A percentile compares a stretch with the other conserved stretches of the same genome.
These are phyloP conservation scores for Hypomyces rosellus DNA, from an alignment of 2,329 filamentous ascomycete genomes.

Conservation along the genomic window DNA sequence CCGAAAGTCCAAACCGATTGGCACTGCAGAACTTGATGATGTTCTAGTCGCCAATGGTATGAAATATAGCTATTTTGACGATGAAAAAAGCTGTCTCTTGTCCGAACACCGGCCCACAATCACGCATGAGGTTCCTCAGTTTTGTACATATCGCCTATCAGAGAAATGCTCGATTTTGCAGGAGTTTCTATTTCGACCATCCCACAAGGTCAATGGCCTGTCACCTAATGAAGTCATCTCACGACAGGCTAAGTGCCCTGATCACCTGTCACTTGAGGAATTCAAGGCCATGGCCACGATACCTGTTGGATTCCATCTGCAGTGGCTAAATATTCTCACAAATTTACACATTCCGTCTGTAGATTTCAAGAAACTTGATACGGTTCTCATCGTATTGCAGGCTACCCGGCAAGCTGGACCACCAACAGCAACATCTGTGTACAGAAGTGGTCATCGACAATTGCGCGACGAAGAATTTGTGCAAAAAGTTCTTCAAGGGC, in stretches of 20 bases:
- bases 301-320: slow-evolving; percentile 39
- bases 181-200: slow-evolving; percentile 30
- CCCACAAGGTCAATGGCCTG: slow-evolving; percentile 18
- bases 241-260: slow-evolving; percentile 39
- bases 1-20: not conserved
- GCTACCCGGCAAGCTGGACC: slow-evolving; percentile 42
- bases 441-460: too few relatives aligned
- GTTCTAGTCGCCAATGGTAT: not conserved
- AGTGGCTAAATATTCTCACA: slow-evolving; percentile 50
- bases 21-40: not conserved
- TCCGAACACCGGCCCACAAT: slow-evolving; percentile 11
- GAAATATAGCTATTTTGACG: not conserved
- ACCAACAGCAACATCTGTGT: not conserved
- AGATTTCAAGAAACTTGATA: slow-evolving; percentile 45
- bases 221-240: slow-evolving; percentile 47
- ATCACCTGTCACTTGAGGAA: slow-evolving; percentile 43
- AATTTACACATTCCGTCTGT: slow-evolving; percentile 43
- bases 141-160: slow-evolving; percentile 38
- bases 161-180: slow-evolving; percentile 28
- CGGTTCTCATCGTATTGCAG: slow-evolving; percentile 42
- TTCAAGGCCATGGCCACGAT: slow-evolving; percentile 46
- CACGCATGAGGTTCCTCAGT: slow-evolving; percentile 16
- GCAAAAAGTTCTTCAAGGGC: not conserved
- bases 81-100: not conserved
- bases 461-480: too few relatives aligned